Evolutionary conservation across 805 yeast genomes (phyloP).

Genomic region (Saccharomycopsis fodiens): DNA sequence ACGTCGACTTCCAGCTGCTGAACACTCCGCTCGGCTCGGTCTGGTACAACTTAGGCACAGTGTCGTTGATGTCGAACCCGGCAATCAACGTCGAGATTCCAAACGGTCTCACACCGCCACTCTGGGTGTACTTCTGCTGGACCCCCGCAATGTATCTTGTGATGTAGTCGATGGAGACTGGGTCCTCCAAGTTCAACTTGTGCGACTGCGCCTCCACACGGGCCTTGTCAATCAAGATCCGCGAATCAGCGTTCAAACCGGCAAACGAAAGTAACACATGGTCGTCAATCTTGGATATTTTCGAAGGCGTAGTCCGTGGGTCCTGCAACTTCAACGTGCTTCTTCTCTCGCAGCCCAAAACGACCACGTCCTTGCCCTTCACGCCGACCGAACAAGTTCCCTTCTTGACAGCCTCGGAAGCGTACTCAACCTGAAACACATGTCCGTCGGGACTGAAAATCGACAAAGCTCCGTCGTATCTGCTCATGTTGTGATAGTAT

Average conservation of each 20-base stretch:
- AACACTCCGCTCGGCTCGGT: slow-evolving; percentile 98
- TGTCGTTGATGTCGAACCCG: slow-evolving; percentile 86
- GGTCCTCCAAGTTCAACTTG: slow-evolving; percentile 87
- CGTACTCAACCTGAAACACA: slow-evolving; percentile 97
- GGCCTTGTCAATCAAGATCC: slow-evolving; percentile 90
- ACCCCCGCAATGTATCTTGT: slow-evolving; percentile 96
- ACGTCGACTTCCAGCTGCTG: slow-evolving; percentile 96
- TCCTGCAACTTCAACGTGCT: slow-evolving; percentile 93
- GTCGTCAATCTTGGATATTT: slow-evolving; percentile 83
- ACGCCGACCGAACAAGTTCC: slow-evolving; percentile 98
- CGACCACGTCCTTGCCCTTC: slow-evolving; percentile 82
- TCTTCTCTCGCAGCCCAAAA: slow-evolving; percentile 94
- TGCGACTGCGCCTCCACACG: slow-evolving; percentile 96
- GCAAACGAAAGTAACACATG: slow-evolving; percentile 93
- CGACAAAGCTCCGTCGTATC: slow-evolving; percentile 97
- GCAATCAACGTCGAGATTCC: slow-evolving; percentile 94
- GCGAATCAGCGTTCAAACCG: slow-evolving; percentile 97
- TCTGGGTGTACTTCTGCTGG: slow-evolving; percentile 93
- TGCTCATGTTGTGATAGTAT: slow-evolving; percentile 94
- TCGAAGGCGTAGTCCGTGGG: slow-evolving; percentile 91
- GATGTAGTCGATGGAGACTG: slow-evolving; percentile 84
- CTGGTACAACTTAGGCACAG: slow-evolving; percentile 75
- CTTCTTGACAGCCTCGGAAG: slow-evolving; percentile 94
- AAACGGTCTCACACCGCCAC: slow-evolving; percentile 98
- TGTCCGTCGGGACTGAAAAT: slow-evolving; percentile 99